phyloP scores from a whole-genome alignment of 2,329 filamentous ascomycete species.

The Chalaropsis thielavioides region DNA sequence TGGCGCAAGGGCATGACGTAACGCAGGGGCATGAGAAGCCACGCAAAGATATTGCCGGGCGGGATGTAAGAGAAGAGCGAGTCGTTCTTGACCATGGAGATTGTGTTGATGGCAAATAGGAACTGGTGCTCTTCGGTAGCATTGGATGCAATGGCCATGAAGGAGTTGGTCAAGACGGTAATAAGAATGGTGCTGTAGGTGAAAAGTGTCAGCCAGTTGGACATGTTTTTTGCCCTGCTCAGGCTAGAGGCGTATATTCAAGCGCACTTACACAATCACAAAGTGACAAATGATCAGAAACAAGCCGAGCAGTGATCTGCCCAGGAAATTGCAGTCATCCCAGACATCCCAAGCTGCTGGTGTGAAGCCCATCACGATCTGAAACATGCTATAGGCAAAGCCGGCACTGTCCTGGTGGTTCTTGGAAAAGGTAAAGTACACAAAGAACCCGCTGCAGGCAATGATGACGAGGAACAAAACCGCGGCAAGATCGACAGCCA shows the following conservation, averaged over 20 bases:
- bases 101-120: slow-evolving; percentile 89
- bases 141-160: slow-evolving; percentile 88
- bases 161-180: slow-evolving; percentile 90
- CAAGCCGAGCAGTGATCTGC: slow-evolving; percentile 58
- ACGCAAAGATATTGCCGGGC: slow-evolving; percentile 80
- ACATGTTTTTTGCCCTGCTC: too few relatives aligned
- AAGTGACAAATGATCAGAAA: slow-evolving; percentile 95
- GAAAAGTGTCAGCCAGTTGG: background rate
- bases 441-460: slow-evolving; percentile 85
- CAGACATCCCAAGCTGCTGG: slow-evolving; percentile 91
- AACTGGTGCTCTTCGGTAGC: slow-evolving; percentile 88
- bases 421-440: slow-evolving; percentile 76
- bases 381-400: slow-evolving; percentile 83
- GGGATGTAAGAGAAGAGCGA: slow-evolving; percentile 87
- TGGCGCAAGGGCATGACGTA: slow-evolving; percentile 65
- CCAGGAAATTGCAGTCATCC: slow-evolving; percentile 61
- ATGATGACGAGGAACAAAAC: slow-evolving; percentile 75
- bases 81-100: slow-evolving; percentile 98
- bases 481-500: slow-evolving; percentile 79
- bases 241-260: too few relatives aligned
- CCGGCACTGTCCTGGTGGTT: slow-evolving; percentile 54
- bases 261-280: slow-evolving; percentile 55
- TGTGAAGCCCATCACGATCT: slow-evolving; percentile 90
- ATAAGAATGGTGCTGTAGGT: slow-evolving; percentile 62
- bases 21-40: slow-evolving; percentile 70